These are phyloP conservation scores for Flaveria ramosissima DNA, from an alignment of 129 eudicot species.

Conservation along the genomic window DNA sequence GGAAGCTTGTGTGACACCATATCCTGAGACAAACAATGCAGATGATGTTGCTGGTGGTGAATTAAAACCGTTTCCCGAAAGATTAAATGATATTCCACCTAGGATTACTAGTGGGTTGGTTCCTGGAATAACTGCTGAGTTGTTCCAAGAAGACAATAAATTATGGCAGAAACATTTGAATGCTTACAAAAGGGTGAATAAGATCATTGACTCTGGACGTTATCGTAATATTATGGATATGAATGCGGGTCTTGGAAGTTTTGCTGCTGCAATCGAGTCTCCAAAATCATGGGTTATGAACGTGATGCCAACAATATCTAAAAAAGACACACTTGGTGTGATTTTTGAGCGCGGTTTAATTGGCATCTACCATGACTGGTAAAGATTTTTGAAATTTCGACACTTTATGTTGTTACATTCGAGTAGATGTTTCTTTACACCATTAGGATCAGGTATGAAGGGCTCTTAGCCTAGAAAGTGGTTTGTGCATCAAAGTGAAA, in stretches of 20 bases:
- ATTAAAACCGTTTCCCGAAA: constrained; percentile 54
- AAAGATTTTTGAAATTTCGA: constrained; percentile 1
- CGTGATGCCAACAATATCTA: constrained; percentile 61
- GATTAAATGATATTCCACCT: constrained; percentile 60
- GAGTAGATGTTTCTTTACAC: too few relatives aligned
- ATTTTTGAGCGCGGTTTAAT: constrained; percentile 63
- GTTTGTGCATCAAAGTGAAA: neutral
- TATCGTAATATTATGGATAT: constrained; percentile 73
- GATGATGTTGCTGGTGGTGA: constrained; percentile 67
- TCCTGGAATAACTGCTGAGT: constrained; percentile 56
- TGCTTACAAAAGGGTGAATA: constrained; percentile 61
- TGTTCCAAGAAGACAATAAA: constrained; percentile 51
- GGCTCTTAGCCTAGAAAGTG: neutral
- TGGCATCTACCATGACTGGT: constrained; percentile 77
- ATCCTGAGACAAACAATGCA: constrained; percentile 40
- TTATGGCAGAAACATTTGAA: constrained; percentile 63
- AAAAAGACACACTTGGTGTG: constrained; percentile 58
- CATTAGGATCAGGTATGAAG: neutral
- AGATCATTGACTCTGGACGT: constrained; percentile 59
- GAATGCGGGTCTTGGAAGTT: constrained; percentile 74
- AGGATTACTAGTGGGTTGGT: constrained; percentile 49
- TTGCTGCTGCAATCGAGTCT: constrained; percentile 69
- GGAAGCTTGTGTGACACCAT: constrained; percentile 64
- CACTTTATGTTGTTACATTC: neutral
- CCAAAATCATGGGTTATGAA: constrained; percentile 70